Conservation (phyloP, 2,329 filamentous ascomycete species). For the Scedosporium aurantiacum region DNA sequence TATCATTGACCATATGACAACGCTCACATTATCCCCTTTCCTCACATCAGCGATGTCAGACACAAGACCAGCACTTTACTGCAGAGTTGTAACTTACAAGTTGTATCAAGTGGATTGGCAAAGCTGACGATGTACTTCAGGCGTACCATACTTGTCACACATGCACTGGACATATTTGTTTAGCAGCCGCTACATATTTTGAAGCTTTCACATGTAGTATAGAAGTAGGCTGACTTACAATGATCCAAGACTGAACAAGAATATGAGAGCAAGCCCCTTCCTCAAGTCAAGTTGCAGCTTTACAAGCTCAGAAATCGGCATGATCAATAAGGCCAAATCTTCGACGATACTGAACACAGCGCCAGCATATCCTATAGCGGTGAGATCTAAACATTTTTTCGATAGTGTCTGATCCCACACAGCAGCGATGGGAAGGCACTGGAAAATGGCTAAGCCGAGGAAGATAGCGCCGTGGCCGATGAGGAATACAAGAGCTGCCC, state of each 20-base stretch:
- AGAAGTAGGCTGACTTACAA: constrained; percentile 8
- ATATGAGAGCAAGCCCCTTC: constrained; percentile 8
- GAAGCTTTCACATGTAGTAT: too few relatives aligned
- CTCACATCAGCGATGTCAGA: too few relatives aligned
- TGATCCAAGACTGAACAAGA: constrained; percentile 11
- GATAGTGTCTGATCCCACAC: constrained; percentile 11
- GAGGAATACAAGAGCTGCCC: constrained; percentile 9
- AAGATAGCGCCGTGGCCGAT: constrained; percentile 12
- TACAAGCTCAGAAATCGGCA: constrained; percentile 11
- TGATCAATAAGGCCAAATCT: constrained; percentile 9
- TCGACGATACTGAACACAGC: constrained; percentile 10
- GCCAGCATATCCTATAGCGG: constrained; percentile 8
- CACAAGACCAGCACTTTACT: not conserved
- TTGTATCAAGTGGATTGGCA: constrained; percentile 6
- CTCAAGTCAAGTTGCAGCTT: constrained; percentile 7
- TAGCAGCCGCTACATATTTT: too few relatives aligned
- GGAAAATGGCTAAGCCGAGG: constrained; percentile 12
- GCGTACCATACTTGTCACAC: constrained; percentile 12
- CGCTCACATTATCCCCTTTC: constrained; percentile 17
- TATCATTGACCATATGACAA: constrained; percentile 21
- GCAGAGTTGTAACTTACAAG: not conserved
- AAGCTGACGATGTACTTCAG: constrained; percentile 10
- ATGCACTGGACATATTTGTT: too few relatives aligned
- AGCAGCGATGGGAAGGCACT: constrained; percentile 12
- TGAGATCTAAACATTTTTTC: constrained; percentile 6